phyloP scores from a whole-genome alignment of 2,329 filamentous ascomycete species.

The Phaeosphaeriaceae sp. region DNA sequence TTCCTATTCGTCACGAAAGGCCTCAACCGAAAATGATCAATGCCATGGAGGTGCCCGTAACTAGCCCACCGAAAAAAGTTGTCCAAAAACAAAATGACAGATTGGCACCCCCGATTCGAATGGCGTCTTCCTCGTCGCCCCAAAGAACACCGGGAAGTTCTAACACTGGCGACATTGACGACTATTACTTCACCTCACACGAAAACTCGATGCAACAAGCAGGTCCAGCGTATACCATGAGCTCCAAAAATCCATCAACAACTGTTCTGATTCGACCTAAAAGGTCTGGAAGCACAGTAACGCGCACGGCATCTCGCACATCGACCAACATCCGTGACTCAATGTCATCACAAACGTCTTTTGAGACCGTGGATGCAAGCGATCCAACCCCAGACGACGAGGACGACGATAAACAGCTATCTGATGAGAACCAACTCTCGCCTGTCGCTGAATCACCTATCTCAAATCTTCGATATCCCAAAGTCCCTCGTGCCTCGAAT shows the following conservation, averaged over 20 bases:
- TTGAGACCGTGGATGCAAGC: constrained; percentile 54
- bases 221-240: constrained; percentile 16
- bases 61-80: constrained; percentile 14
- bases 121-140: constrained; percentile 20
- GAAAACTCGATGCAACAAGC: constrained; percentile 18
- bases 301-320: constrained; percentile 32
- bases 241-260: constrained; percentile 26
- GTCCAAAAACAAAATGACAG: constrained; percentile 11
- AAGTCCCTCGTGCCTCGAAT: constrained; percentile 55
- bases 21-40: constrained; percentile 26
- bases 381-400: constrained; percentile 56
- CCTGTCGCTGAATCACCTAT: constrained; percentile 54
- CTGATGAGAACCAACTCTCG: constrained; percentile 42
- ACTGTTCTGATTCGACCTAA: constrained; percentile 29
- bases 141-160: constrained; percentile 28
- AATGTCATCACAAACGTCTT: constrained; percentile 50
- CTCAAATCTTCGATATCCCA: constrained; percentile 54
- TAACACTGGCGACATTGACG: constrained; percentile 42
- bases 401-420: constrained; percentile 44
- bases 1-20: constrained; percentile 39
- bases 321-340: constrained; percentile 44
- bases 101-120: constrained; percentile 21
- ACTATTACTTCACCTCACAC: constrained; percentile 44
- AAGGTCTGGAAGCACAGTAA: constrained; percentile 36
- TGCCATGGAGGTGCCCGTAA: constrained; percentile 8